Evolutionary conservation across 371 early-diverging fungal genomes (phyloP).

Genomic region (Rhizomucor pusillus): DNA sequence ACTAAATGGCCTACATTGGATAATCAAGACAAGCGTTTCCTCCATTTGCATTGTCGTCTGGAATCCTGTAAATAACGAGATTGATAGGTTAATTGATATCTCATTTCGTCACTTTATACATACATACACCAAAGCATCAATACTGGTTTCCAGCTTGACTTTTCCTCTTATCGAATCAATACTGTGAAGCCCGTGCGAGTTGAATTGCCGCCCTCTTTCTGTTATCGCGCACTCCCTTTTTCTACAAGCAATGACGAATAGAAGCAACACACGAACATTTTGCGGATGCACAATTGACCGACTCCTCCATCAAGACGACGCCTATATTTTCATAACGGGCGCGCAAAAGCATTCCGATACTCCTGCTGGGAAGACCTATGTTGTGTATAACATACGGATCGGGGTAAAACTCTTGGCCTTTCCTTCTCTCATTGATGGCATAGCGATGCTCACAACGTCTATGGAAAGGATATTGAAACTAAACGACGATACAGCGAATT

Average conservation of each 20-base stretch:
- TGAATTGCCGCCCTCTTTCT: neutral
- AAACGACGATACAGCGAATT: conserved; percentile 87
- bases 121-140: too few relatives aligned
- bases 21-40: too few relatives aligned
- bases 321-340: conserved; percentile 32
- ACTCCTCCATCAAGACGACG: conserved; percentile 18
- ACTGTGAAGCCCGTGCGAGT: neutral
- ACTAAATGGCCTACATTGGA: too few relatives aligned
- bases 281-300: conserved; percentile 32
- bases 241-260: neutral
- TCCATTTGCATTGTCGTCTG: too few relatives aligned
- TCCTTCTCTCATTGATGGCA: too few relatives aligned
- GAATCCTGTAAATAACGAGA: neutral
- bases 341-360: conserved; percentile 42
- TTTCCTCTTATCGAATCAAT: too few relatives aligned
- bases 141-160: too few relatives aligned
- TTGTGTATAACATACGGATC: conserved; percentile 53
- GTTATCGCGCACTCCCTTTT: neutral
- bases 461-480: conserved; percentile 31
- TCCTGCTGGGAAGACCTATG: conserved; percentile 38
- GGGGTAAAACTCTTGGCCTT: conserved; percentile 30
- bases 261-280: neutral
- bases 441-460: too few relatives aligned
- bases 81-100: neutral
- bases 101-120: too few relatives aligned